Evolutionary conservation across 2,329 filamentous ascomycete species (phyloP).

Genomic region (Plenodomus lindquistii): DNA sequence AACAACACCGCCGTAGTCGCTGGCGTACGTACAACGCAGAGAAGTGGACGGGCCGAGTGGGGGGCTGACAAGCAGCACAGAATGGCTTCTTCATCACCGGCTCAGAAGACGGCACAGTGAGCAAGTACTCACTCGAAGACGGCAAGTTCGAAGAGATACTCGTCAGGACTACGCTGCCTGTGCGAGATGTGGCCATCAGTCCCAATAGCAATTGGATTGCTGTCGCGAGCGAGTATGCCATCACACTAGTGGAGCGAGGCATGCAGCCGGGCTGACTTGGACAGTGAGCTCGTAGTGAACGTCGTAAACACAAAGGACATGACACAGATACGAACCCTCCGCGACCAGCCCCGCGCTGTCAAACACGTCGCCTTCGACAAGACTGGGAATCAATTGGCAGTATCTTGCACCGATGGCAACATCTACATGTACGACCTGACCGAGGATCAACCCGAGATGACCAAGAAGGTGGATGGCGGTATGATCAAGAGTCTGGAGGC

Average conservation of each 20-base stretch:
- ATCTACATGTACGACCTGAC: conserved; percentile 88
- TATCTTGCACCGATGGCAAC: conserved; percentile 86
- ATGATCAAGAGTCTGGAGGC: conserved; percentile 78
- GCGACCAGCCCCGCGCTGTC: conserved; percentile 83
- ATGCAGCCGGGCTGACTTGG: conserved; percentile 18
- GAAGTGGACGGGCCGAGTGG: not conserved
- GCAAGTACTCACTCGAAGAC: conserved; percentile 79
- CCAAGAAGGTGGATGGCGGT: conserved; percentile 84
- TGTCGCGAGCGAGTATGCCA: conserved; percentile 82
- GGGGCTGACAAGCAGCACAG: conserved; percentile 44
- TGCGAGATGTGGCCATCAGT: conserved; percentile 83
- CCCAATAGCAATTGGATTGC: conserved; percentile 85
- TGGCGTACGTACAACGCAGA: conserved; percentile 52
- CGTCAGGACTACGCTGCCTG: conserved; percentile 79
- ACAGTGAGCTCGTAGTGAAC: conserved; percentile 82
- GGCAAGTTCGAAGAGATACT: conserved; percentile 80
- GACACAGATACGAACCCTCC: conserved; percentile 73
- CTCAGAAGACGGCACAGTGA: conserved; percentile 94
- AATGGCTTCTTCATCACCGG: conserved; percentile 86
- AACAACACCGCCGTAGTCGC: conserved; percentile 80
- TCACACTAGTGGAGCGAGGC: not conserved
- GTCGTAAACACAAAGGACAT: conserved; percentile 83
- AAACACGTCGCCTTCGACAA: conserved; percentile 91
- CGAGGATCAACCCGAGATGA: conserved; percentile 75
- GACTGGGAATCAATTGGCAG: conserved; percentile 71